Percentiles rank a stretch among this genome's conserved stretches.
phyloP scores from a whole-genome alignment of 2,329 filamentous ascomycete species.

The Podosphaera aphanis region DNA sequence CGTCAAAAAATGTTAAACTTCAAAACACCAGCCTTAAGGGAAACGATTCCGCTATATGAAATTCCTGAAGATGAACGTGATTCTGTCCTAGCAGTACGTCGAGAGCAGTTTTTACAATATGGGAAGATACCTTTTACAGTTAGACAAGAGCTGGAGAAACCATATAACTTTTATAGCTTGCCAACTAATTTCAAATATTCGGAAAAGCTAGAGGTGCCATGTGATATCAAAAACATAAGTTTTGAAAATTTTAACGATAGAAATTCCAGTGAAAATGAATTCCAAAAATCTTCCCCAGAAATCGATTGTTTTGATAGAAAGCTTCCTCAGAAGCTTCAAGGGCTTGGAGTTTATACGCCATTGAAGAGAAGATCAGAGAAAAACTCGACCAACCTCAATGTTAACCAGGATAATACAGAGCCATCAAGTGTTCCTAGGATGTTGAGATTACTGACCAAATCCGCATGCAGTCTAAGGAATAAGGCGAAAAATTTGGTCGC shows the following conservation, averaged over 20 bases:
- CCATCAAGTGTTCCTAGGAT: not conserved
- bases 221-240: not conserved
- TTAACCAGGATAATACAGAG: not conserved
- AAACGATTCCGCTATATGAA: not conserved
- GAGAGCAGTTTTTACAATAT: not conserved
- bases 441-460: not conserved
- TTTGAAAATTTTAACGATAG: not conserved
- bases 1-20: not conserved
- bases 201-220: not conserved
- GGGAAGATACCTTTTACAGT: not conserved
- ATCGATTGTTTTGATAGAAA: not conserved
- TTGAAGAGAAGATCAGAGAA: not conserved
- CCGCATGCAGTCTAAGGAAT: not conserved
- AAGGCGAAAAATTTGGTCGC: not conserved
- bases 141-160: not conserved
- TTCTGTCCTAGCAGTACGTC: not conserved
- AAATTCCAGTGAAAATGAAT: not conserved
- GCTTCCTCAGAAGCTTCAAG: not conserved
- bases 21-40: not conserved
- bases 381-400: not conserved
- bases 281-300: not conserved
- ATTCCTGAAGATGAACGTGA: not conserved
- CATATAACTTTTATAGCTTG: not conserved
- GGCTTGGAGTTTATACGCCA: not conserved
- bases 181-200: not conserved